These are phyloP conservation scores for Tulasnella sp. DNA, from an alignment of 768 basidiomycete genomes.

Conservation along the genomic window DNA sequence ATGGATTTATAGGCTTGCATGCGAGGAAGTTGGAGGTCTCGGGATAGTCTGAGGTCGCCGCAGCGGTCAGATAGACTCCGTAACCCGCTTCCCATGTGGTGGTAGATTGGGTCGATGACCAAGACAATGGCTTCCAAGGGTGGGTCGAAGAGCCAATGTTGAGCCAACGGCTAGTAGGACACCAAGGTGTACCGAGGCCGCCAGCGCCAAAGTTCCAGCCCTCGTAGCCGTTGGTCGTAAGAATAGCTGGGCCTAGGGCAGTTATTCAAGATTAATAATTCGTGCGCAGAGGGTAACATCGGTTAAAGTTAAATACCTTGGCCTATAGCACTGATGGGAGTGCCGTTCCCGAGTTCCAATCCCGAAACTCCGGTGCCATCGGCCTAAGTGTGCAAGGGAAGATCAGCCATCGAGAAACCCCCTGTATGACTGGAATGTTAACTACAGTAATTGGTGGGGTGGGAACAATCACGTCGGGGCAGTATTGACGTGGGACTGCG, in stretches of 20 bases:
- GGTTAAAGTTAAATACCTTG: neutral
- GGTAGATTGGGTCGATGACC: neutral
- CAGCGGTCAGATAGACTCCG: no score
- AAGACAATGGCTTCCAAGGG: neutral
- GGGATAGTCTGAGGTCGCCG: no score
- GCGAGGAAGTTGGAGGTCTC: no score
- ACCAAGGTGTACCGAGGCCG: neutral
- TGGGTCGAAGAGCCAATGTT: neutral
- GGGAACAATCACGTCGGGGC: neutral
- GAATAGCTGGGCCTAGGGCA: neutral
- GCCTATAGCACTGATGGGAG: neutral
- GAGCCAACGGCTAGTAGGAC: neutral
- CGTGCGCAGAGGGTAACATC: rapidly evolving
- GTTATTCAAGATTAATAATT: neutral
- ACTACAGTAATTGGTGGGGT: neutral
- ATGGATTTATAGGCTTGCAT: no score
- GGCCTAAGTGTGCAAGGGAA: neutral
- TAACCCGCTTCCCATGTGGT: no score
- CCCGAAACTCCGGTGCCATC: neutral
- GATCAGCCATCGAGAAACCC: neutral
- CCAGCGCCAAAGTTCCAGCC: neutral
- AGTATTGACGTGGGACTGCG: neutral
- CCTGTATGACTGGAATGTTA: neutral
- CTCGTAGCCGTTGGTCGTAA: neutral
- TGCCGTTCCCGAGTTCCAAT: neutral